phyloP scores from a whole-genome alignment of 352 stramenopile species.

The Peronospora farinosa region DNA sequence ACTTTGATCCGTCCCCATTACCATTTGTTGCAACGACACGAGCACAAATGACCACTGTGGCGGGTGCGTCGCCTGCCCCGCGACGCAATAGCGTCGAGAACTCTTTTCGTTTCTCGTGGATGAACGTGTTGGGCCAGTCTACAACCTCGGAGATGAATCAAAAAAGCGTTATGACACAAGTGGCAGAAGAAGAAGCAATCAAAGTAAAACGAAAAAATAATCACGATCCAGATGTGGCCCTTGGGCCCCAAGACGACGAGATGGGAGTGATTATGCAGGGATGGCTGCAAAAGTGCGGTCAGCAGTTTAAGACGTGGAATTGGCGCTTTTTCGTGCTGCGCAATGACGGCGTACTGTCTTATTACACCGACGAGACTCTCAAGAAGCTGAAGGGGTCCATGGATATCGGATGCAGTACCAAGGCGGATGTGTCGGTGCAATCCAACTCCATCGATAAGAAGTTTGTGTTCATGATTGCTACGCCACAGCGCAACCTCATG shows the following conservation, averaged over 20 bases:
- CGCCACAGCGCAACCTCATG: slow-evolving; percentile 70
- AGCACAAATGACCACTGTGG: slow-evolving; percentile 7
- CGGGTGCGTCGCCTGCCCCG: slow-evolving; percentile 10
- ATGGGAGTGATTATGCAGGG: slow-evolving; percentile 76
- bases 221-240: slow-evolving; percentile 33
- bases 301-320: slow-evolving; percentile 88
- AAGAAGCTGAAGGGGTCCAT: slow-evolving; percentile 77
- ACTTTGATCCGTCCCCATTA: slow-evolving; percentile 7
- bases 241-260: slow-evolving; percentile 41
- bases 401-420: slow-evolving; percentile 59
- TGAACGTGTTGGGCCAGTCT: slow-evolving; percentile 45
- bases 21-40: slow-evolving; percentile 1
- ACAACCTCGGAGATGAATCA: slow-evolving; percentile 32
- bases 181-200: slow-evolving; percentile 21
- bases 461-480: slow-evolving; percentile 78
- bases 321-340: slow-evolving; percentile 85
- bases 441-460: slow-evolving; percentile 75
- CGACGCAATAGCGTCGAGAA: slow-evolving; percentile 40
- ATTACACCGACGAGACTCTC: slow-evolving; percentile 70
- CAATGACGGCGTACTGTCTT: slow-evolving; percentile 72
- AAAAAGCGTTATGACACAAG: slow-evolving; percentile 24
- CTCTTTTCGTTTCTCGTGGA: slow-evolving; percentile 54
- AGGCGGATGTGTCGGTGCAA: slow-evolving; percentile 78
- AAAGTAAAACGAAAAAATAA: slow-evolving; percentile 1
- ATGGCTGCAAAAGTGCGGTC: slow-evolving; percentile 84